Evolutionary conservation across 164 flowering plant genomes (phyloP).

Genomic region (Vitis labrusca): DNA sequence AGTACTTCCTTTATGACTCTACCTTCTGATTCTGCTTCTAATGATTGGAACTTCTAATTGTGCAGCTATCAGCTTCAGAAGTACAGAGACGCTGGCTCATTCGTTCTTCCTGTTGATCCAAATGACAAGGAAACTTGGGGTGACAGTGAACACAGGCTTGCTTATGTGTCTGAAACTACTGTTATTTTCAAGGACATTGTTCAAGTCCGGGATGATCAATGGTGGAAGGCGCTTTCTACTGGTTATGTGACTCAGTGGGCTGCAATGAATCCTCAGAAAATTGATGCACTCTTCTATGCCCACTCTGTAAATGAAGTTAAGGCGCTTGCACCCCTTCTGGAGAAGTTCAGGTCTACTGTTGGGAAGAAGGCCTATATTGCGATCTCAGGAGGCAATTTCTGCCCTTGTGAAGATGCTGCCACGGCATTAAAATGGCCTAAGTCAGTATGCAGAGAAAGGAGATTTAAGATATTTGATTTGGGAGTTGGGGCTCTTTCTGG

Average conservation of each 20-base stretch:
- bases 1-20: too few relatives aligned
- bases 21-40: not conserved
- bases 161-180: slow-evolving; percentile 95
- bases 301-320: slow-evolving; percentile 76
- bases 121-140: slow-evolving; percentile 96
- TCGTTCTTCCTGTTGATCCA: slow-evolving; percentile 91
- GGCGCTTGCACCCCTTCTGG: slow-evolving; percentile 75
- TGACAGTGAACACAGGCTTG: slow-evolving; percentile 96
- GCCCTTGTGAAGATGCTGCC: slow-evolving; percentile 92
- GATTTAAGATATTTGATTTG: slow-evolving; percentile 91
- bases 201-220: slow-evolving; percentile 90
- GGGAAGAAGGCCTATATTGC: slow-evolving; percentile 91
- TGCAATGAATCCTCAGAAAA: slow-evolving; percentile 88
- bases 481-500: slow-evolving; percentile 58
- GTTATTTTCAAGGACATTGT: slow-evolving; percentile 92
- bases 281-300: slow-evolving; percentile 90
- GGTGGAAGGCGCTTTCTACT: slow-evolving; percentile 91
- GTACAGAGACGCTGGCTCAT: slow-evolving; percentile 89
- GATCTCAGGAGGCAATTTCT: slow-evolving; percentile 78
- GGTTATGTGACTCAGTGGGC: slow-evolving; percentile 99
- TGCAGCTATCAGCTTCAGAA: slow-evolving; percentile 97
- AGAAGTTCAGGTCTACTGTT: slow-evolving; percentile 74
- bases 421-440: slow-evolving; percentile 82
- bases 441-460: slow-evolving; percentile 71
- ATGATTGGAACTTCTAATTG: not conserved